These are phyloP conservation scores for Moesziomyces aphidis DNA, from an alignment of 1,284 basidiomycete species.

Conservation along the genomic window DNA sequence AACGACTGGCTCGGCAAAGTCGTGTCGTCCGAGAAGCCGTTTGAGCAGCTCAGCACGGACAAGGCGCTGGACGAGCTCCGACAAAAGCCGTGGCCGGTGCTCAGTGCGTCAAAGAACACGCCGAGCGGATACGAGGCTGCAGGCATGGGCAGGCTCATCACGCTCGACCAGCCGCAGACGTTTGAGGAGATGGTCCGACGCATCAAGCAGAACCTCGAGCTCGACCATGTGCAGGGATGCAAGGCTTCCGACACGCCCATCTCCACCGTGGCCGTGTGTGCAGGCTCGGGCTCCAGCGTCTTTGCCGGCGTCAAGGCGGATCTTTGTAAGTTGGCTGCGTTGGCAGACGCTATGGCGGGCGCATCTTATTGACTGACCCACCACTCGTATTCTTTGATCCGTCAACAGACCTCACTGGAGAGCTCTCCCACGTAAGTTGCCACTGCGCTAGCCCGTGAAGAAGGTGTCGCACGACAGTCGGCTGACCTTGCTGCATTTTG, in stretches of 20 bases:
- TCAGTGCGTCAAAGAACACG: slow-evolving; percentile 17
- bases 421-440: slow-evolving; percentile 54
- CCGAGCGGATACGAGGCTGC: slow-evolving; percentile 33
- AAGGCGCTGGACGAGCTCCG: slow-evolving; percentile 6
- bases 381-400: not conserved
- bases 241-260: slow-evolving; percentile 39
- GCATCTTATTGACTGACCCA: not conserved
- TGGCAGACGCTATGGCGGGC: not conserved
- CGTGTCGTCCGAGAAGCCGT: slow-evolving; percentile 24
- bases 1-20: slow-evolving; percentile 71
- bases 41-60: slow-evolving; percentile 14
- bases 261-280: slow-evolving; percentile 58
- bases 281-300: slow-evolving; percentile 61
- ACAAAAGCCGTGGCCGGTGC: slow-evolving; percentile 2
- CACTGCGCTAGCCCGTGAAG: no score
- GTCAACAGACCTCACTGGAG: slow-evolving; percentile 58
- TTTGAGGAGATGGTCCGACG: slow-evolving; percentile 40
- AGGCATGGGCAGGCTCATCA: slow-evolving; percentile 46
- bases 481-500: not conserved
- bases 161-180: slow-evolving; percentile 15
- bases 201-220: slow-evolving; percentile 45
- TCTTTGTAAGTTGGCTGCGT: slow-evolving; percentile 44
- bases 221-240: slow-evolving; percentile 37
- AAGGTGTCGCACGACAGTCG: not conserved
- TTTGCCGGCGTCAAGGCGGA: slow-evolving; percentile 53